Percentiles rank a stretch among this genome's conserved stretches.
Conservation (phyloP, 2,329 filamentous ascomycete species). For the Penicillium olsonii region DNA sequence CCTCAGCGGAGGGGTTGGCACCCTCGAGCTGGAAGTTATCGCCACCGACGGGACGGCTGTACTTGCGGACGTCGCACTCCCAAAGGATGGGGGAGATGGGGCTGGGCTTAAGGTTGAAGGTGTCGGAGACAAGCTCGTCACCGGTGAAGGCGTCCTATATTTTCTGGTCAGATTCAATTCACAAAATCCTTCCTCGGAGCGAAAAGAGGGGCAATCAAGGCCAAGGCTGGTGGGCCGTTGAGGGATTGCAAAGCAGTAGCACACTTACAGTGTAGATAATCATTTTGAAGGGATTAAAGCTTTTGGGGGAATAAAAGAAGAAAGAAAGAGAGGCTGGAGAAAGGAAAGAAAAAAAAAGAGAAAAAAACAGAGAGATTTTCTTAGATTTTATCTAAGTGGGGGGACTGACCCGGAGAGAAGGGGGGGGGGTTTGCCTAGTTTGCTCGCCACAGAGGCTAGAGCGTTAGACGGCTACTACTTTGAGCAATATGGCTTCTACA, state of each 20-base stretch:
- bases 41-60: conserved; percentile 67
- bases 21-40: conserved; percentile 68
- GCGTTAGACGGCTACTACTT: not conserved
- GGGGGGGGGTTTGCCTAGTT: conserved; percentile 32
- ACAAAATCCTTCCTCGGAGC: not conserved
- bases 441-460: conserved; percentile 2
- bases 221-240: too few species aligned
- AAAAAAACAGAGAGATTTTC: conserved; percentile 1
- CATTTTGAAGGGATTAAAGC: conserved; percentile 58
- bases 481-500: not conserved
- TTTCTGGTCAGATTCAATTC: conserved; percentile 15
- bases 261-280: conserved; percentile 68
- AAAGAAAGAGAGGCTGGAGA: conserved; percentile 34
- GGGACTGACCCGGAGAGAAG: conserved; percentile 5
- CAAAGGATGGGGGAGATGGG: conserved; percentile 79
- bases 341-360: conserved; percentile 19
- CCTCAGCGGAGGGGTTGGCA: conserved; percentile 96
- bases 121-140: conserved; percentile 97
- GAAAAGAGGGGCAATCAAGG: not conserved
- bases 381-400: not conserved
- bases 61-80: conserved; percentile 91
- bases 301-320: conserved; percentile 22
- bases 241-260: not conserved
- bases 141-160: conserved; percentile 79
- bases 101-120: conserved; percentile 64